Base-by-base conservation (phyloP, 129 eudicot genomes). In the Lactuca saligna region DNA sequence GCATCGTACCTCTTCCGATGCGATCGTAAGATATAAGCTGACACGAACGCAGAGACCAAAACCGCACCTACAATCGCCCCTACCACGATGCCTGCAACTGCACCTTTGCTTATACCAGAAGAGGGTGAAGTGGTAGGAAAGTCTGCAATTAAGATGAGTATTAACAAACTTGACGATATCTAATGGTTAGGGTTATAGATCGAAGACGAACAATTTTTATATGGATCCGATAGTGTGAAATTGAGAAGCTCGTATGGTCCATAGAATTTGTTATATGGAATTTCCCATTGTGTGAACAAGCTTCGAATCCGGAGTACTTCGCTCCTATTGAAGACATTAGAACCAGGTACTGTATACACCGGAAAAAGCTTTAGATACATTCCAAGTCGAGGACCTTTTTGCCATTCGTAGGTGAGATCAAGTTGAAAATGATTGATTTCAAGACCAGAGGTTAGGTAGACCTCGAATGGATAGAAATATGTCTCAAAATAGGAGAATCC, bases 181-280 rank as follows among this genome's bases (percentile, higher is more conserved):
- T 42, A 42, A 20, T 64, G 69, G 50, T 59, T 31, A 34, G 53
- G 68, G 75, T 78, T 56, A 70, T 31, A 74, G 60, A 70, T 31
- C 70, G 60, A 59, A 66, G 46, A 81, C 96, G 16, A 48, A 87
- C 97, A 71, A 9, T 80, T 82, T 67, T 9, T 57, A 59, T 91
- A 91, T 12, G 85, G 88, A 17, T 5, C 91, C 72, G 31, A 64
- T 32, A 88, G 83, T 14, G 87, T 82, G 88, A 88, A 86, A 77
- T 78, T 59, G 55, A 88, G 73, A 78, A 88, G 83, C 77, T 88
- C 96, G 20, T 82, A 86, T 38, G 97, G 97, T 80, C 97, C 97
- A 68, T 88, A 91, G 35, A 79, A 46, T 3, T 60, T 75, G 60
- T 67, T 86, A 71, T 82, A 85, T 8, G 83, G 91, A 80, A 91